Base-by-base conservation (phyloP, 495 filamentous ascomycete species). In the Annulohypoxylon moriforme region DNA sequence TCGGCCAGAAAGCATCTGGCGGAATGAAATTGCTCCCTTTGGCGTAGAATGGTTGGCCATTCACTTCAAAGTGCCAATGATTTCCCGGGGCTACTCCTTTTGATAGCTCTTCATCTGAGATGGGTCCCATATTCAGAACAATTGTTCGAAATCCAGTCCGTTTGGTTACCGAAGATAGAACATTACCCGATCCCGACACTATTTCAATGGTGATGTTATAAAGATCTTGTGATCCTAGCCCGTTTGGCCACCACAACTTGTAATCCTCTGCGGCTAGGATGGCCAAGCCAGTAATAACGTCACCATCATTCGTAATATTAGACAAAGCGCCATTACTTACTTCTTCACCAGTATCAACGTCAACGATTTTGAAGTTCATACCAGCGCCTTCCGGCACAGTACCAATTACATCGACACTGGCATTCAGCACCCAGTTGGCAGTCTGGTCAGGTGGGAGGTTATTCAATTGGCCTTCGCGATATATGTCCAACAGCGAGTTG, bases 31-130 rank as follows among this genome's bases (percentile, higher is more conserved):
- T 91, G 29, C 85, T 88, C 14, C 88, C 89, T 65, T 92, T 91
- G 1, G 87, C 89, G 69, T 90, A 92, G 69, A 92, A 90, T 22
- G 89, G 86, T 56, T 88, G 85, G 5, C 89, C 89, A 59, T 92
- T 92, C 44, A 91, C 81, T 72, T 91, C 88, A 64, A 92, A 92
- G 72, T 91, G 88, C 71, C 89, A 92, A 67, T 90, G 88, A 33
- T 85, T 87, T 3, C 89, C 89, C 0, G 87, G 86, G 1, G 64
- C 50, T 14, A 75, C 25, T n/a, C 89, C 89, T 53, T 81, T 80
- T 0, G 83, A 81, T 2, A 89, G 63, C 63, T 91, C 87, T 0
- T 80, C 82, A 0, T 87, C 83, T 1, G 88, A 88, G 46, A 92
- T 88, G 7, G 83, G 85, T 2, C 79, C 80, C 75, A 88, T 84